Conservation (phyloP, 768 basidiomycete genomes). For the Trametes punicea region DNA sequence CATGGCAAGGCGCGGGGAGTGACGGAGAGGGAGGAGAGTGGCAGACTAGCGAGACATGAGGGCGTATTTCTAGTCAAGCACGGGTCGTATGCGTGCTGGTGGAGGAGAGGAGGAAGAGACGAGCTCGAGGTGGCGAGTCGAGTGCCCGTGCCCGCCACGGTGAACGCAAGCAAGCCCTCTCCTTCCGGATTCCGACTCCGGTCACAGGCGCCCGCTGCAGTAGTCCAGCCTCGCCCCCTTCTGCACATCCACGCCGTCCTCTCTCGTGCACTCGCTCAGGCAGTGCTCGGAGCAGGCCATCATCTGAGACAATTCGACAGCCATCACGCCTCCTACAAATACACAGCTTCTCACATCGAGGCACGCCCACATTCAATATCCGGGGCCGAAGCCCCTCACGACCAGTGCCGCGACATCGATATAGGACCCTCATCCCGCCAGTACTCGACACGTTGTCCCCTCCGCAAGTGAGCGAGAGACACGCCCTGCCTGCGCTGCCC, state of each 20-base stretch:
- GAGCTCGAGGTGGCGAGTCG: not conserved
- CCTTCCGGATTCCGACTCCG: constrained; percentile 12
- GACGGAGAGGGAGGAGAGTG: constrained; percentile 7
- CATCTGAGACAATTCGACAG: constrained; percentile 1
- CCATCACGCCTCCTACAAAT: not conserved
- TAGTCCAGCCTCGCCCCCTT: not conserved
- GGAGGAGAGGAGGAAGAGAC: constrained; percentile 8
- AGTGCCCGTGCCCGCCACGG: too few species aligned
- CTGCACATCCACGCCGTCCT: not conserved
- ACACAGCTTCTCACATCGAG: not conserved
- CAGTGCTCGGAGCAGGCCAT: not conserved
- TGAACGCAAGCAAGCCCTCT: not conserved
- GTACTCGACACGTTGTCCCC: not conserved
- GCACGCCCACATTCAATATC: constrained; percentile 5
- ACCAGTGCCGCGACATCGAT: constrained; percentile 4
- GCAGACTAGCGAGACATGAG: constrained; percentile 28
- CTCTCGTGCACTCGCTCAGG: not conserved
- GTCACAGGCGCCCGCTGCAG: constrained; percentile 4
- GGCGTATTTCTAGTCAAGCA: constrained; percentile 18
- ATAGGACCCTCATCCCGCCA: not conserved
- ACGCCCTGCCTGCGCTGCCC: not conserved
- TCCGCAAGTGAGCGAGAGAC: not conserved
- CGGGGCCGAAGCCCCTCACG: not conserved
- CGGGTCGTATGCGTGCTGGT: not conserved
- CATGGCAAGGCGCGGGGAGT: constrained; percentile 37